Evolutionary conservation across 140 eudicot genomes (phyloP).

Genomic region (Stevia rebaudiana): DNA sequence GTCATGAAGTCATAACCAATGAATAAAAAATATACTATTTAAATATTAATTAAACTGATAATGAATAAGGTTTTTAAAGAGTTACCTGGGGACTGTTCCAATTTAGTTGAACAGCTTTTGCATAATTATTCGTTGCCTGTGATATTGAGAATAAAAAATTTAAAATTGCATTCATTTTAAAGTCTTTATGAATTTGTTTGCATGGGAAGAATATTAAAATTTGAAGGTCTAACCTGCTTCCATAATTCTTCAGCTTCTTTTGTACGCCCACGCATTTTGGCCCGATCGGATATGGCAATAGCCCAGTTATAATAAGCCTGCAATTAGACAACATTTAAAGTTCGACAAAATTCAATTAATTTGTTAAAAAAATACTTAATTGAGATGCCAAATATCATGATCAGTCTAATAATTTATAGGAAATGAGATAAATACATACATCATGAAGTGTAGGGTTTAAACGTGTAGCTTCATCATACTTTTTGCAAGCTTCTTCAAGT

Average conservation of each 20-base stretch:
- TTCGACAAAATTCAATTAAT: not conserved
- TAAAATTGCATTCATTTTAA: not conserved
- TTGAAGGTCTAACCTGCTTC: conserved; percentile 40
- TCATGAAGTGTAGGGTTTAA: conserved; percentile 93
- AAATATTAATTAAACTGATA: too few relatives aligned
- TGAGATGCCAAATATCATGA: not conserved
- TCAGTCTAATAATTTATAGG: not conserved
- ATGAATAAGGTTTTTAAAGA: not conserved
- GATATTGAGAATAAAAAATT: conserved; percentile 14
- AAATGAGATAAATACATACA: conserved; percentile 40
- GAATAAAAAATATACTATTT: not conserved
- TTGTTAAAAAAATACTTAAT: not conserved
- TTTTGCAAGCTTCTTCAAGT: conserved; percentile 93
- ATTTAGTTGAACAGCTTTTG: conserved; percentile 72
- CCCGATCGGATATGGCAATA: conserved; percentile 88
- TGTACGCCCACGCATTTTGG: conserved; percentile 91
- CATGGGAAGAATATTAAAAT: not conserved
- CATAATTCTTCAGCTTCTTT: conserved; percentile 92
- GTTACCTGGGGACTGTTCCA: conserved; percentile 96
- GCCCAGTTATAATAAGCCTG: conserved; percentile 88
- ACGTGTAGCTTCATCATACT: conserved; percentile 78
- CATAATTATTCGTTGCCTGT: conserved; percentile 88
- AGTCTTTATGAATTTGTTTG: not conserved
- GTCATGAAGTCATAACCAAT: conserved; percentile 24
- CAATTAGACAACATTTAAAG: not conserved